Percentiles rank a stretch among this genome's conserved stretches.
Conservation (phyloP, 768 basidiomycete species). For the Mycena latifolia region DNA sequence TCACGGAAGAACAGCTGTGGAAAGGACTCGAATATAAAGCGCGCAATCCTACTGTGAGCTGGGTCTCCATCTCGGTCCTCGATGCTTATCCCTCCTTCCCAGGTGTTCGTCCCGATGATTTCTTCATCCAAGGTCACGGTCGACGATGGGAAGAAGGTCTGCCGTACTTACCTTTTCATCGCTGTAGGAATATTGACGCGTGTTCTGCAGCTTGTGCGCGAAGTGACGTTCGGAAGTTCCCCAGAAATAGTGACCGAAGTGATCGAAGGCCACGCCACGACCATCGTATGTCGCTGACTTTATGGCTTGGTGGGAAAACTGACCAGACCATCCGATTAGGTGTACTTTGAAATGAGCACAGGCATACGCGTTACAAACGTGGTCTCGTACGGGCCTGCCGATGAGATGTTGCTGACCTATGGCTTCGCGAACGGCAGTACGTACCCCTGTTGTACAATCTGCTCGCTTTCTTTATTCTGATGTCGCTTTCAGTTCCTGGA, state of each 20-base stretch:
- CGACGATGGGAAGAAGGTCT: constrained; percentile 33
- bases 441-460: not conserved
- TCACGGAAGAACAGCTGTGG: constrained; percentile 36
- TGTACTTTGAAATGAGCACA: constrained; percentile 30
- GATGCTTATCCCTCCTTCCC: too few relatives aligned
- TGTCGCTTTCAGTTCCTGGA: constrained; percentile 14
- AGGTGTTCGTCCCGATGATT: constrained; percentile 27
- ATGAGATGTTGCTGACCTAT: constrained; percentile 28
- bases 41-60: constrained; percentile 18
- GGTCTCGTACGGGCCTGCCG: constrained; percentile 26
- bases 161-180: not conserved
- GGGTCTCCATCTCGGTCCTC: not conserved
- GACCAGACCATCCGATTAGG: constrained; percentile 2
- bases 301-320: not conserved
- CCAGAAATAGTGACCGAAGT: constrained; percentile 17
- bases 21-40: constrained; percentile 32
- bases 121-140: constrained; percentile 18
- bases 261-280: constrained; percentile 13
- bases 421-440: constrained; percentile 27
- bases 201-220: constrained; percentile 18
- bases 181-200: not conserved
- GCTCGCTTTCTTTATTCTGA: not conserved
- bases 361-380: constrained; percentile 25
- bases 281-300: constrained; percentile 15
- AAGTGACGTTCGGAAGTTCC: constrained; percentile 12